These are phyloP conservation scores for Lyophyllum decastes DNA, from an alignment of 768 basidiomycete genomes.

Conservation along the genomic window DNA sequence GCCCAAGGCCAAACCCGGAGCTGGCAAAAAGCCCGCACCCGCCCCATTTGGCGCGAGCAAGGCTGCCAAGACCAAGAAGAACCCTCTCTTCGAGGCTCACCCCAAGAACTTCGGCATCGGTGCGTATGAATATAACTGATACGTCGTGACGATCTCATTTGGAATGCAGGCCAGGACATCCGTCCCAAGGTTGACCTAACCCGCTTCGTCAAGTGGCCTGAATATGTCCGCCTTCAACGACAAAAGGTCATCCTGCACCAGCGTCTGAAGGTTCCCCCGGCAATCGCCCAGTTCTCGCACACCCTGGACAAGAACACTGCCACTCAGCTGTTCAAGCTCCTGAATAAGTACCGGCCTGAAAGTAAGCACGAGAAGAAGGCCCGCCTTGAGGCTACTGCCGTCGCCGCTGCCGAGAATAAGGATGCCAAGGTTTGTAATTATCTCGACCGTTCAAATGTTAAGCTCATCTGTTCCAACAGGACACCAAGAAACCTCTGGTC, in stretches of 20 bases:
- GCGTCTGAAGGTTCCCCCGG: slow-evolving; percentile 96
- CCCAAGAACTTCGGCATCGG: slow-evolving; percentile 97
- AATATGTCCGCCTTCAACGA: slow-evolving; percentile 96
- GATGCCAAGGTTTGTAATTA: slow-evolving; percentile 41
- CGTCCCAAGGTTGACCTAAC: slow-evolving; percentile 88
- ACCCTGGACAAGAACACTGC: slow-evolving; percentile 99
- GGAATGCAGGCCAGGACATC: slow-evolving; percentile 80
- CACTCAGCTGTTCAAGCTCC: slow-evolving; percentile 94
- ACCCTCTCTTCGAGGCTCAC: slow-evolving; percentile 91
- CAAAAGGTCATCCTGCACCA: slow-evolving; percentile 98
- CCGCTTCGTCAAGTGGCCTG: slow-evolving; percentile 99
- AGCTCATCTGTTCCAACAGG: slow-evolving; percentile 35
- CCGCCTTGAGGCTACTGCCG: slow-evolving; percentile 78
- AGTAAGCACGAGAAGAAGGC: slow-evolving; percentile 97
- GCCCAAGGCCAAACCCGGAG: slow-evolving; percentile 73
- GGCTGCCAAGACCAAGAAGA: slow-evolving; percentile 76
- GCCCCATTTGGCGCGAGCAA: slow-evolving; percentile 84
- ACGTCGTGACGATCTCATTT: neutral
- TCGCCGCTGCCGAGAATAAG: slow-evolving; percentile 76
- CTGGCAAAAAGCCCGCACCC: slow-evolving; percentile 83
- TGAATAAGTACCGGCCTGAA: slow-evolving; percentile 97
- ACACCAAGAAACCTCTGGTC: slow-evolving; percentile 92
- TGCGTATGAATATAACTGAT: slow-evolving; percentile 34
- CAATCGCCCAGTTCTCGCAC: slow-evolving; percentile 96
- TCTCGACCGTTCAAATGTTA: neutral